Evolutionary conservation across 345 rosid genomes (phyloP).

Genomic region (Euphorbia tirucalli): DNA sequence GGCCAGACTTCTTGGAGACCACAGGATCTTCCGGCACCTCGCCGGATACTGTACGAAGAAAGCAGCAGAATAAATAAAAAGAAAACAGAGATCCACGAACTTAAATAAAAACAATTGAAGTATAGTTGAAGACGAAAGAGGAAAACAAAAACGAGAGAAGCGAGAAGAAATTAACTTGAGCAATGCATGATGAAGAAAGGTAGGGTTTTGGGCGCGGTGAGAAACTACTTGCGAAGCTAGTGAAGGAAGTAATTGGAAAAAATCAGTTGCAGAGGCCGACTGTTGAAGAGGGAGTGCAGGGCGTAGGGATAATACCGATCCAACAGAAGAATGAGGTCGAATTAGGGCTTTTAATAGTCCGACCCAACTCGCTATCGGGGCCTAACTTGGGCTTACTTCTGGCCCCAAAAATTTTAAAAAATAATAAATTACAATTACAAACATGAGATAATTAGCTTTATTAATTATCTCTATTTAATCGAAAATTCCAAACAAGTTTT

Average conservation of each 20-base stretch:
- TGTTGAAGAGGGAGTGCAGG: background rate
- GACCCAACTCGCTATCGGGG: background rate
- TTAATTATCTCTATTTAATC: too few species aligned
- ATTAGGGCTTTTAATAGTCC: too few species aligned
- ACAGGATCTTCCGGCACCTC: slow-evolving; percentile 95
- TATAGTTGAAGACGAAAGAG: background rate
- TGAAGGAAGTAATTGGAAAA: background rate
- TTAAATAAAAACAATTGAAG: background rate
- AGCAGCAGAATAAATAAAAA: background rate
- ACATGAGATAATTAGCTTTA: too few species aligned
- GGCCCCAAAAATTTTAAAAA: too few species aligned
- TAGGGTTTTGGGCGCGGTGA: slow-evolving; percentile 24
- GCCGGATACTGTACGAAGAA: slow-evolving; percentile 69
- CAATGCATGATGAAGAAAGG: slow-evolving; percentile 61
- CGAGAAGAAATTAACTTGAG: slow-evolving; percentile 48
- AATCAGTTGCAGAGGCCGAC: background rate
- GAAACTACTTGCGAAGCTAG: background rate
- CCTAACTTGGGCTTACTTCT: background rate
- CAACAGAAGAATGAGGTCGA: background rate
- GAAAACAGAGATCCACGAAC: slow-evolving; percentile 15
- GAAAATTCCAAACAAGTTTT: too few species aligned
- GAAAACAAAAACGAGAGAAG: background rate
- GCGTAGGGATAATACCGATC: background rate
- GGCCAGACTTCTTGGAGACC: slow-evolving; percentile 73
- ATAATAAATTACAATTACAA: too few species aligned